Base-by-base conservation (phyloP, 2,329 filamentous ascomycete genomes). In the Niveomyces coronatus region DNA sequence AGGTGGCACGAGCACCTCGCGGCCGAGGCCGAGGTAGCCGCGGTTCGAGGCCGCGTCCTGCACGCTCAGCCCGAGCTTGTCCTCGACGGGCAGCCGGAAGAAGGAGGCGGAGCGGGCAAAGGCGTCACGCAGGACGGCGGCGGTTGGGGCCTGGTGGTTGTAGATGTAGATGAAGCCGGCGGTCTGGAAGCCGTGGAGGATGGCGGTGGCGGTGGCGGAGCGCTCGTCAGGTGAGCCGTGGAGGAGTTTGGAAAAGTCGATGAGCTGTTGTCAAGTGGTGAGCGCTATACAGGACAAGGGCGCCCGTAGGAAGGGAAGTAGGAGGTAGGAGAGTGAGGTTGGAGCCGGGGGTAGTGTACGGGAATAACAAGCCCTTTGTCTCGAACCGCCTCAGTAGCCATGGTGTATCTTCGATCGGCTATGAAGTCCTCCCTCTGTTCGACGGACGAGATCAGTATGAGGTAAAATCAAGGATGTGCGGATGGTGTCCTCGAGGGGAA, bases 131-230 rank as follows among this genome's bases (percentile, higher is more conserved):
- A n/a, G n/a, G 10, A 86, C 63, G 9, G 70, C 68, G 8, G 71
- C 62, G 4, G 71, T 51, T 0, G 77, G 61, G 43, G 94, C 81
- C 28, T 82, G 74, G 47, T 89, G 79, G 58, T 89, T 84, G 49
- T 79, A 79, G 27, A 94, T 74, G 61, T 94, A 94, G 53, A 95
- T 74, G 66, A 95, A 94, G 41, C 88, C 88, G 3, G 87, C 83
- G 2, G 74, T 80, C 51, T 87, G 82, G 64, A 95, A 94, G 29
- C 85, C 87, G 37, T 76, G 55, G 10, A 89, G 76, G 48, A 94
- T 79, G 28, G 81, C 75, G 37, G 76, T 61, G 16, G 86, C 87
- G 1, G 83, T 77, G 30, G 70, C 61, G 35, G 70, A 63, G 49
- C 80, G 82, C 47, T 82, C 65, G 9, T 67, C 51, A 0, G 72